A percentile compares a stretch with the other conserved stretches of the same genome.
Conservation (phyloP, 2,329 filamentous ascomycete species). For the Colletotrichum salicis region DNA sequence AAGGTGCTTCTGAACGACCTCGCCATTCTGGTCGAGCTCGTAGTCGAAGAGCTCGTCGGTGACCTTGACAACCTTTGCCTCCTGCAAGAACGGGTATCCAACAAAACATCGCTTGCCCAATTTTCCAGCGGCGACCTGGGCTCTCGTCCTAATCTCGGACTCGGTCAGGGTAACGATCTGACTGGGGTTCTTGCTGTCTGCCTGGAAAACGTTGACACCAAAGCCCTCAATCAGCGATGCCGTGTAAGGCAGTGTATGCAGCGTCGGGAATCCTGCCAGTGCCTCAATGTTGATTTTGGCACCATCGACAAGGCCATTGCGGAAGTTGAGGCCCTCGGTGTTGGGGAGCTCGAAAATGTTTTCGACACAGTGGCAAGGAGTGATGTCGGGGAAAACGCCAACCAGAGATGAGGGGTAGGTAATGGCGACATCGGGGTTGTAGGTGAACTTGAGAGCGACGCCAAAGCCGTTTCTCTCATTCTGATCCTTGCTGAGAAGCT, state of each 20-base stretch:
- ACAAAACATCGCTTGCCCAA: constrained; percentile 89
- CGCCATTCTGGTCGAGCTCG: constrained; percentile 71
- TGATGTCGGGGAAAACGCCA: constrained; percentile 89
- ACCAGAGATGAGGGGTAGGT: constrained; percentile 88
- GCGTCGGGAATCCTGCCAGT: constrained; percentile 91
- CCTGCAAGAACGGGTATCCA: constrained; percentile 94
- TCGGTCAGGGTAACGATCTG: constrained; percentile 89
- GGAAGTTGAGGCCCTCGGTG: constrained; percentile 88
- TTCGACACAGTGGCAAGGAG: constrained; percentile 88
- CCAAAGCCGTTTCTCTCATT: constrained; percentile 89
- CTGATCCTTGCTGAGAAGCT: constrained; percentile 80
- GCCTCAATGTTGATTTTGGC: constrained; percentile 84
- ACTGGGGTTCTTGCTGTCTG: constrained; percentile 95
- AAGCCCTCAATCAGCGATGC: constrained; percentile 78
- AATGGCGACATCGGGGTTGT: constrained; percentile 80
- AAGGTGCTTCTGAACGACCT: constrained; percentile 77
- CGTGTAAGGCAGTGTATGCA: constrained; percentile 86
- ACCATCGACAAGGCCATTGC: constrained; percentile 84
- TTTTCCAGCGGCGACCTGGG: constrained; percentile 79
- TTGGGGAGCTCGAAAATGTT: constrained; percentile 96
- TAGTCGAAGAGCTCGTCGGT: constrained; percentile 96
- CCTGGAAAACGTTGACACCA: constrained; percentile 93
- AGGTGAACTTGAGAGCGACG: constrained; percentile 92
- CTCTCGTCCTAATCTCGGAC: constrained; percentile 75
- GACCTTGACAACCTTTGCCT: constrained; percentile 88